These are phyloP conservation scores for Kazachstania martiniae DNA, from an alignment of 805 yeast species.

Conservation along the genomic window DNA sequence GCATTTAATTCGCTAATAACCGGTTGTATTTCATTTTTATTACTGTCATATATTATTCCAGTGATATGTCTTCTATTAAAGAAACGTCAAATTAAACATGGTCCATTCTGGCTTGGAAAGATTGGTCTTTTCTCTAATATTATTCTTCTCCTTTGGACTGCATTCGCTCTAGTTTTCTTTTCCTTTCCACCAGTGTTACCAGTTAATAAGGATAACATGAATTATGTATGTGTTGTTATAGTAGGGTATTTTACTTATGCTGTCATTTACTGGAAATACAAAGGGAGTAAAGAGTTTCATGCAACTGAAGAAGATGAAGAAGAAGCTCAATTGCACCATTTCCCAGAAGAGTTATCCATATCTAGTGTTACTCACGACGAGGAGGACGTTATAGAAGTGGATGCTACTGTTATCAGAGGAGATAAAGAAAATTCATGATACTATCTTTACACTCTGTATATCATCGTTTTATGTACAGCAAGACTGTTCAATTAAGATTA, in stretches of 20 bases:
- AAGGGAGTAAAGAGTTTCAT: conserved; percentile 29
- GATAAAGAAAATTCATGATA: too few relatives aligned
- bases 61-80: conserved; percentile 37
- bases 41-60: conserved; percentile 51
- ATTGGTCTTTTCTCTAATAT: conserved; percentile 41
- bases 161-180: conserved; percentile 49
- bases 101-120: conserved; percentile 59
- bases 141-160: conserved; percentile 45
- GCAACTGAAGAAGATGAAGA: conserved; percentile 15
- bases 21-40: conserved; percentile 51
- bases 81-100: conserved; percentile 37
- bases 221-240: conserved; percentile 50
- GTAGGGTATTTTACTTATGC: conserved; percentile 37
- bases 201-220: conserved; percentile 50
- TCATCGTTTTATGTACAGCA: too few relatives aligned
- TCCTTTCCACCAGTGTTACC: conserved; percentile 59
- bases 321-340: too few relatives aligned
- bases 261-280: conserved; percentile 41
- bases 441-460: too few relatives aligned
- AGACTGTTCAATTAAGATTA: too few relatives aligned
- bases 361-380: too few relatives aligned
- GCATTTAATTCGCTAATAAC: conserved; percentile 59
- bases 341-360: too few relatives aligned
- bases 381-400: too few relatives aligned
- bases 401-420: too few relatives aligned